Conservation (phyloP, 176 grass and related monocot species). For the Carex pumila region DNA sequence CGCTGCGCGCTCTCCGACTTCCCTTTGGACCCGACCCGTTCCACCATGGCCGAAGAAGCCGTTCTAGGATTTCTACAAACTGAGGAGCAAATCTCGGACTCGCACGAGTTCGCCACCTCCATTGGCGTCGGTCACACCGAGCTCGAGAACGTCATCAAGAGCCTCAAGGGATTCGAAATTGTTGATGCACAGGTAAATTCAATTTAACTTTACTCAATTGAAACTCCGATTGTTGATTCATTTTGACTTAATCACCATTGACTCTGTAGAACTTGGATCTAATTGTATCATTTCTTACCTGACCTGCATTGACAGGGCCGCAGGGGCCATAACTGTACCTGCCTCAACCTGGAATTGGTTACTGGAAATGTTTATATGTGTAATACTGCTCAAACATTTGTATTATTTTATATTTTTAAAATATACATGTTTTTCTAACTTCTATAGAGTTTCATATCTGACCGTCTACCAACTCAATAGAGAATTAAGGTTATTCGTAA, state of each 20-base stretch:
- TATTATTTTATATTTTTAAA: not conserved
- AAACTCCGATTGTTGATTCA: not conserved
- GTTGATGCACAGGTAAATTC: constrained; percentile 37
- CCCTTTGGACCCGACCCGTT: not conserved
- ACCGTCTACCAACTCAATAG: not conserved
- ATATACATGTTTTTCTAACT: not conserved
- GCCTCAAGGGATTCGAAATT: constrained; percentile 73
- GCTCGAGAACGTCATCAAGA: constrained; percentile 77
- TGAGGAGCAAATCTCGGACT: constrained; percentile 38
- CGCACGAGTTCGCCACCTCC: constrained; percentile 56
- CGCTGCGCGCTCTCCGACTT: not conserved
- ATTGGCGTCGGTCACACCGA: constrained; percentile 54
- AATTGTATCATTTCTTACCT: not conserved
- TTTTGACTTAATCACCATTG: not conserved
- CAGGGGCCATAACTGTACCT: not conserved
- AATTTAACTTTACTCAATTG: not conserved
- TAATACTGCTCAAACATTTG: not conserved
- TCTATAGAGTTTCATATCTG: not conserved
- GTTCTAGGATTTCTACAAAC: constrained; percentile 62
- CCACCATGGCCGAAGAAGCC: constrained; percentile 42
- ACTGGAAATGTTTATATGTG: not conserved
- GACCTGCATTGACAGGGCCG: not conserved
- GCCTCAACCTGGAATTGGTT: not conserved
- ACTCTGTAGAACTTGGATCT: not conserved
- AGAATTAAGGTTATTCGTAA: not conserved